Evolutionary conservation across 2,329 filamentous ascomycete genomes (phyloP), one percentile per base, ranked within the genome.

Genomic region (Hypoxylon sp.): DNA sequence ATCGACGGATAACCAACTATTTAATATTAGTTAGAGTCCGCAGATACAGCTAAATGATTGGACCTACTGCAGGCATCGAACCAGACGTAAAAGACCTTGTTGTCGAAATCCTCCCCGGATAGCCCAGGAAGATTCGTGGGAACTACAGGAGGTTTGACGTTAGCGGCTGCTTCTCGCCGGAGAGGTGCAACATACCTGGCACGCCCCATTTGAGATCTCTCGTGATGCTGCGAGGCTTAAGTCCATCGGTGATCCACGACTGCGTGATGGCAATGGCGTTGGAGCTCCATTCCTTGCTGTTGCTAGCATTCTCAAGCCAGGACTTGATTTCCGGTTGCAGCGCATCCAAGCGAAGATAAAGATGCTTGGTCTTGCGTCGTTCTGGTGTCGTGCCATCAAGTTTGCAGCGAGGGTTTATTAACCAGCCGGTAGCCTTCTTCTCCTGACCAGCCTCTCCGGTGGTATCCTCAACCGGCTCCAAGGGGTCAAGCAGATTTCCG

Each of bases 51-150:
- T 43, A 9, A 17, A 96, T 96, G 2, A 21, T 91, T 86, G 72
- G 96, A 96, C 27, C 92, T 92, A 71, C 96, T 95, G 75, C 91
- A 95, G 51, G 91, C 91, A 73, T 96, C 91, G 72, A 97, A 92
- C 92, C 69, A 80, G 58, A 97, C 92, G 71, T 97, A 97, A 65
- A 97, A 87, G 60, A 97, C 94, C 79, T 86, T 86, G 64, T 79
- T 77, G 40, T 78, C 77, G 65, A 84, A 87, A 21, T 80, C 82
- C 51, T 81, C 79, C 3, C 83, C 77, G 3, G 79, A 81, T 40
- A 87, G 31, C 58, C 79, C 80, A 10, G 79, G 74, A 23, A 81
- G 66, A 43, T 74, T 72, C n/a, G 72, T 74, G 27, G 80, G 82
- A 42, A 85, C 81, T 70, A 38, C 24, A 11, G 3, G 3, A 13